phyloP scores from a whole-genome alignment of 2,329 filamentous ascomycete species.

The Aspergillus piperis region DNA sequence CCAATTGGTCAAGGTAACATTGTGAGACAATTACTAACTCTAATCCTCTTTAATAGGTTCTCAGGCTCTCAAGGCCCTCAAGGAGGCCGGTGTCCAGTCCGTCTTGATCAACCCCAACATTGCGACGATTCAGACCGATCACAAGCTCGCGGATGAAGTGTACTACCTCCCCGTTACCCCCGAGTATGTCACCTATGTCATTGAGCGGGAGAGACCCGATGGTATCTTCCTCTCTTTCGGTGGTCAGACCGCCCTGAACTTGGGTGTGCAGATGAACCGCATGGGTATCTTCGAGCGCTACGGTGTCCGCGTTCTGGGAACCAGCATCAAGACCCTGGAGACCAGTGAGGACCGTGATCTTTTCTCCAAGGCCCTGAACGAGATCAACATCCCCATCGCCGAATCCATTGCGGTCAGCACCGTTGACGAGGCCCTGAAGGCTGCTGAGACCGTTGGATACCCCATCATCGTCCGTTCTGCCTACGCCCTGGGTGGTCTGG shows the following conservation, averaged over 20 bases:
- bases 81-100: slow-evolving; percentile 88
- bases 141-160: slow-evolving; percentile 92
- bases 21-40: slow-evolving; percentile 23
- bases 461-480: slow-evolving; percentile 97
- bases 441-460: slow-evolving; percentile 85
- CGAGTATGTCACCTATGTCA: slow-evolving; percentile 96
- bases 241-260: slow-evolving; percentile 93
- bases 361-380: slow-evolving; percentile 91
- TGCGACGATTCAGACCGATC: slow-evolving; percentile 96
- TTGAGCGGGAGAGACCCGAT: slow-evolving; percentile 92
- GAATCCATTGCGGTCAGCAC: slow-evolving; percentile 92
- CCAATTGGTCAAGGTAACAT: too few relatives aligned
- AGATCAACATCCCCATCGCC: slow-evolving; percentile 96
- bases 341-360: slow-evolving; percentile 94
- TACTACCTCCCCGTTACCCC: slow-evolving; percentile 98
- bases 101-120: slow-evolving; percentile 98
- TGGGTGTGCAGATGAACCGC: slow-evolving; percentile 96
- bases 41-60: slow-evolving; percentile 61
- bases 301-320: slow-evolving; percentile 92
- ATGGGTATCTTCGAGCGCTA: slow-evolving; percentile 95
- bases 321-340: slow-evolving; percentile 90
- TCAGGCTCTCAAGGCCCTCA: slow-evolving; percentile 93
- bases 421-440: slow-evolving; percentile 86
- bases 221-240: slow-evolving; percentile 97
- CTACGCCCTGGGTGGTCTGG: slow-evolving; percentile 92